Conservation (phyloP, 495 filamentous ascomycete species). For the Penicillium lividum region DNA sequence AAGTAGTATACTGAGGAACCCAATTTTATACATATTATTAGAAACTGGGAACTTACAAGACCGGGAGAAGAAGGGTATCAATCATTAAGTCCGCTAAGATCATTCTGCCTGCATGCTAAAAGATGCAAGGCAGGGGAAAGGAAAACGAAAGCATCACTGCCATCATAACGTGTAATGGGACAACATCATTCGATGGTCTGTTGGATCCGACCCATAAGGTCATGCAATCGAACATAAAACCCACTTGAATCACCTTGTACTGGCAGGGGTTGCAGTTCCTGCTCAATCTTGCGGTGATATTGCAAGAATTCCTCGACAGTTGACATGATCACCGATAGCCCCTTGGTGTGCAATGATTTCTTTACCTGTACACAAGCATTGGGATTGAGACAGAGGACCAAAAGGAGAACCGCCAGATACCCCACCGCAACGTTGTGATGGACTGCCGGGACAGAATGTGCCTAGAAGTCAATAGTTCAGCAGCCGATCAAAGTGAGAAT, state of each 20-base stretch:
- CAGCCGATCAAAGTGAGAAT: background rate
- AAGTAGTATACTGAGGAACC: background rate
- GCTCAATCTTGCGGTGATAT: constrained; percentile 74
- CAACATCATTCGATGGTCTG: constrained; percentile 6
- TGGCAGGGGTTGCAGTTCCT: constrained; percentile 27
- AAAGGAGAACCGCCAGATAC: constrained; percentile 83
- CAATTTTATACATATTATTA: too few relatives aligned
- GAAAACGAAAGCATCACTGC: background rate
- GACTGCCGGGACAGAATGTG: constrained; percentile 80
- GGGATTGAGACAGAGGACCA: constrained; percentile 68
- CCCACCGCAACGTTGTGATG: constrained; percentile 86
- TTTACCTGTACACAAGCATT: constrained; percentile 54
- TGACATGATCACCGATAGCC: constrained; percentile 64
- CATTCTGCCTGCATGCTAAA: background rate
- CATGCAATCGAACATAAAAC: constrained; percentile 62
- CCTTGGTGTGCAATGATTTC: constrained; percentile 55
- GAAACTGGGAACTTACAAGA: too few relatives aligned
- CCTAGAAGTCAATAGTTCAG: constrained; percentile 50
- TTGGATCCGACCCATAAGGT: constrained; percentile 40
- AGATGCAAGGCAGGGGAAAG: background rate
- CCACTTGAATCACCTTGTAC: constrained; percentile 37
- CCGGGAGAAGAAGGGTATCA: background rate
- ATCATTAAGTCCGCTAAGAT: background rate
- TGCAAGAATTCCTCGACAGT: constrained; percentile 82
- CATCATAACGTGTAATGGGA: background rate